phyloP scores from a whole-genome alignment of 495 filamentous ascomycete species.

The Penicillium cosmopolitanum region DNA sequence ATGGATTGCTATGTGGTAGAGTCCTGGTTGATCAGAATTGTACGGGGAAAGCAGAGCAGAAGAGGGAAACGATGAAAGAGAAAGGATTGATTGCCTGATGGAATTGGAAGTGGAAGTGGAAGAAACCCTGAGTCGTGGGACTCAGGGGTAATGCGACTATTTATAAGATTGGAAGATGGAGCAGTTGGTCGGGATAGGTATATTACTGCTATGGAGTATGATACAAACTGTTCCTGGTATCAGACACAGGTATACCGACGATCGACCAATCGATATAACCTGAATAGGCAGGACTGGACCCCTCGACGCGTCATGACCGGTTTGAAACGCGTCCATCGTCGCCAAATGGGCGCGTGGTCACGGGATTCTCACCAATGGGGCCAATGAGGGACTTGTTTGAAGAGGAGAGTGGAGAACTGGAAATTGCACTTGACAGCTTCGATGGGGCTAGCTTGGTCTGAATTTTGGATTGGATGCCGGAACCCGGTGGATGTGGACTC shows the following conservation, averaged over 20 bases:
- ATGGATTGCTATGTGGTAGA: conserved; percentile 15
- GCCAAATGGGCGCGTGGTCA: conserved; percentile 49
- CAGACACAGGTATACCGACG: not conserved
- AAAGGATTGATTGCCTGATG: not conserved
- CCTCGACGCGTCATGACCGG: conserved; percentile 37
- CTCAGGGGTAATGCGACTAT: conserved; percentile 1
- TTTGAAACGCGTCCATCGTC: conserved; percentile 45
- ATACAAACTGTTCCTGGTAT: not conserved
- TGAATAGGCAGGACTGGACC: conserved; percentile 4
- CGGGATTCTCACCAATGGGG: conserved; percentile 34
- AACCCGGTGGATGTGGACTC: no score
- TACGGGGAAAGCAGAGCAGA: not conserved
- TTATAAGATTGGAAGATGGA: not conserved
- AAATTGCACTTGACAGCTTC: conserved; percentile 6
- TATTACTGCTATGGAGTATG: not conserved
- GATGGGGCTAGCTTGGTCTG: not conserved
- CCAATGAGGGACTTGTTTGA: conserved; percentile 23
- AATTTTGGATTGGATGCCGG: not conserved
- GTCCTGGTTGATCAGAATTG: not conserved
- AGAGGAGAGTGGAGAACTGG: not conserved
- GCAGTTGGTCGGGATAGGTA: not conserved
- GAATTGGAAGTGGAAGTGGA: not conserved
- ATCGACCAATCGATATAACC: conserved; percentile 24
- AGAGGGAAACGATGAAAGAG: not conserved
- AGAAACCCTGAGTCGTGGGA: not conserved